phyloP scores from a whole-genome alignment of 2,329 filamentous ascomycete genomes.

The Colletotrichum orchidophilum region DNA sequence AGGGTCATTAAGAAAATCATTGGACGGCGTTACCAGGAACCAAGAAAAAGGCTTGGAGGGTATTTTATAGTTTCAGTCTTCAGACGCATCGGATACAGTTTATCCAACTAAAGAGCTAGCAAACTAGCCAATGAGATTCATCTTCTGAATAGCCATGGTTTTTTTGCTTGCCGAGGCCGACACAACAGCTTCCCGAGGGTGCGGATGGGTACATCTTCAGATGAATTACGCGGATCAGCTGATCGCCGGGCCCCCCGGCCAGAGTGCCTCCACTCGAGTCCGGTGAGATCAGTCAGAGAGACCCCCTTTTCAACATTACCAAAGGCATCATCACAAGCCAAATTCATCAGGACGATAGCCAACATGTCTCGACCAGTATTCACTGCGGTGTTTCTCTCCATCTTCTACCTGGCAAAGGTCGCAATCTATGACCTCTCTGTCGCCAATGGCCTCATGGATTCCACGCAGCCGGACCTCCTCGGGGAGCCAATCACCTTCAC shows the following conservation, averaged over 20 bases:
- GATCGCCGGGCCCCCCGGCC: not conserved
- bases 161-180: not conserved
- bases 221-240: not conserved
- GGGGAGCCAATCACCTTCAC: slow-evolving; percentile 32
- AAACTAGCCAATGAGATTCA: not conserved
- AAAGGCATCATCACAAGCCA: not conserved
- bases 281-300: not conserved
- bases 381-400: not conserved
- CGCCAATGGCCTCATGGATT: slow-evolving; percentile 12
- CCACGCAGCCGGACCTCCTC: not conserved
- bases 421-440: slow-evolving; percentile 18
- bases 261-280: not conserved
- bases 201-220: not conserved
- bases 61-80: slow-evolving; percentile 5
- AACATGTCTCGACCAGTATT: slow-evolving; percentile 14
- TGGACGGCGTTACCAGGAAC: not conserved
- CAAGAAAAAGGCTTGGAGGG: not conserved
- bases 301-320: not conserved
- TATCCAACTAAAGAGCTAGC: not conserved
- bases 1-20: not conserved
- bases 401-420: slow-evolving; percentile 24
- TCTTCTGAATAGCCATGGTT: not conserved
- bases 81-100: not conserved
- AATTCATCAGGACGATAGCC: no score
- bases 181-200: not conserved